Conservation (phyloP, 345 rosid species). For the Triadica sebifera region DNA sequence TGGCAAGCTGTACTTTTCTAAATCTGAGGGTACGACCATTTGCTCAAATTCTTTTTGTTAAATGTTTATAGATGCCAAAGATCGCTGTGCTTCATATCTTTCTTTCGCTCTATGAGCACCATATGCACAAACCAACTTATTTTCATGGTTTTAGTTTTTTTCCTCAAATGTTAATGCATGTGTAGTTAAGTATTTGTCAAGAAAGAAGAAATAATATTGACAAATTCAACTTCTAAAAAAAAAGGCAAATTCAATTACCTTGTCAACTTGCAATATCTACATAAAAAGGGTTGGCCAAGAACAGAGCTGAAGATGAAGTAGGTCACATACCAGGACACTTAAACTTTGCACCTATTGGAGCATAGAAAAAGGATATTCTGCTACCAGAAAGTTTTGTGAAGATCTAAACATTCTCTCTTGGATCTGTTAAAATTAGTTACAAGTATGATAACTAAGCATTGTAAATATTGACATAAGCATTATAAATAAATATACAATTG, state of each 20-base stretch:
- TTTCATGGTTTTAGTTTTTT: neutral
- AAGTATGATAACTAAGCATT: neutral
- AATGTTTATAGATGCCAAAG: neutral
- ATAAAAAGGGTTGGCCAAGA: neutral
- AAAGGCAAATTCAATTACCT: neutral
- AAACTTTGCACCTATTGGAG: neutral
- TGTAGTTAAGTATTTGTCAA: neutral
- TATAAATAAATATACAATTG: neutral
- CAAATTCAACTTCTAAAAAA: no score
- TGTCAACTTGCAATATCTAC: neutral
- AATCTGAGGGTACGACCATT: conserved; percentile 34
- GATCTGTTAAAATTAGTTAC: neutral
- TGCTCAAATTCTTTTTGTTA: neutral
- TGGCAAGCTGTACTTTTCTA: conserved; percentile 31
- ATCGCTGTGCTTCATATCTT: no score
- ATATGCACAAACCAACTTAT: neutral
- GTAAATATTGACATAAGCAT: neutral
- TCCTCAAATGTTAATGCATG: neutral
- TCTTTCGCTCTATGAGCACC: no score
- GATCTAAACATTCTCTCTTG: neutral
- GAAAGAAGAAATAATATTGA: neutral
- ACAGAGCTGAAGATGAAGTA: neutral
- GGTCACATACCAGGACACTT: neutral
- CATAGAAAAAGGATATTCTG: neutral
- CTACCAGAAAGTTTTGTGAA: neutral